Evolutionary conservation across 352 stramenopile species (phyloP).

Genomic region (Halophytophthora polymorphica): DNA sequence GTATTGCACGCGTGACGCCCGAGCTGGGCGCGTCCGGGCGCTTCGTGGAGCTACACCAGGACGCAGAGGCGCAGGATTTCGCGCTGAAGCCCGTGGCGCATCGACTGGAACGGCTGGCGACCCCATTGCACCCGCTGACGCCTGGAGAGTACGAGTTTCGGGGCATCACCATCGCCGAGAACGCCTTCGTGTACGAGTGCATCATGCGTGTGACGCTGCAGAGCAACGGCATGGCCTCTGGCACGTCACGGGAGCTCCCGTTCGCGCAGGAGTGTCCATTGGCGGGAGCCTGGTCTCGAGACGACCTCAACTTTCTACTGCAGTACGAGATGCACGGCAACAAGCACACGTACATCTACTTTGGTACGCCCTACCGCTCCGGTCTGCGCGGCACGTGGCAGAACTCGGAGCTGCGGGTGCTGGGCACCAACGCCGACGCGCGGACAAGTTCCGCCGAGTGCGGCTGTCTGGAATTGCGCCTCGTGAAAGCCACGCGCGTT

Average conservation of each 20-base stretch:
- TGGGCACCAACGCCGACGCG: slow-evolving; percentile 13
- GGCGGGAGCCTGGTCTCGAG: slow-evolving; percentile 40
- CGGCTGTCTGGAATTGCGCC: slow-evolving; percentile 36
- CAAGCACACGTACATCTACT: slow-evolving; percentile 55
- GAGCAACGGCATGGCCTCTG: slow-evolving; percentile 35
- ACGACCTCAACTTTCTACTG: slow-evolving; percentile 43
- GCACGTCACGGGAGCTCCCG: slow-evolving; percentile 46
- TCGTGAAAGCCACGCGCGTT: slow-evolving; percentile 24
- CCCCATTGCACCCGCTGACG: slow-evolving; percentile 41
- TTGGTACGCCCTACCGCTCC: slow-evolving; percentile 32
- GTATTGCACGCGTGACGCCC: slow-evolving; percentile 20
- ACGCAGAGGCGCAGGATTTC: slow-evolving; percentile 27
- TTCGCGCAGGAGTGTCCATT: slow-evolving; percentile 51
- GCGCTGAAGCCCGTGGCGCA: slow-evolving; percentile 17
- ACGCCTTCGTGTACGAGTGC: slow-evolving; percentile 59
- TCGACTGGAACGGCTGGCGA: slow-evolving; percentile 18
- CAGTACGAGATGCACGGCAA: slow-evolving; percentile 50
- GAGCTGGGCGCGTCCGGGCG: slow-evolving; percentile 16
- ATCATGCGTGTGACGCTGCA: slow-evolving; percentile 33
- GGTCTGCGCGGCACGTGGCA: slow-evolving; percentile 51
- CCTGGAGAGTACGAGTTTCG: slow-evolving; percentile 49
- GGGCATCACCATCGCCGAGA: slow-evolving; percentile 56
- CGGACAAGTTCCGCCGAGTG: slow-evolving; percentile 27
- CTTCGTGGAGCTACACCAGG: slow-evolving; percentile 28
- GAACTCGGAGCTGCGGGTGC: slow-evolving; percentile 31